Evolutionary conservation across 1,139 yeast species (phyloP), one percentile per base, ranked within the genome.

Genomic region (Zygosaccharomyces sapae): DNA sequence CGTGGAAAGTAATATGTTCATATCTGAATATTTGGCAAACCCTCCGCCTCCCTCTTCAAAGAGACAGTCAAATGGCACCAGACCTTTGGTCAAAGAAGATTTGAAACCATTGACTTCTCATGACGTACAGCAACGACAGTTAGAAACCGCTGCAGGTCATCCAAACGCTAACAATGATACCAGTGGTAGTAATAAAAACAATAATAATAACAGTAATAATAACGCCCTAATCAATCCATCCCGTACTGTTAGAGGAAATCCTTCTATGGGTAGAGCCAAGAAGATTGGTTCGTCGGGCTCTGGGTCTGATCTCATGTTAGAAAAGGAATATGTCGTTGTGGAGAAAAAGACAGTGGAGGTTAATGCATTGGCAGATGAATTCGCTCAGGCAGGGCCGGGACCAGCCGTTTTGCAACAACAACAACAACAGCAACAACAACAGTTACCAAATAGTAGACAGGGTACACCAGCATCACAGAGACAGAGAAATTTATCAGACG

Each of bases 271-370:
- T n/a, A 50, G 47, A 30, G 37, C 55, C 39, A 42, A 35, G 22
- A 46, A 40, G 34, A 33, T 40, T 10, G 44, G 39, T 20, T 37
- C 40, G 19, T 31, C 42, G 13, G 42, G 35, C 8, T 43, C 53
- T 8, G 52, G 51, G 22, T 53, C 55, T 10, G 62, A 56, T 36
- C 38, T 52, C 16, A 51, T 52, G 24, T 42, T 82, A 48, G 95
- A 86, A 56, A 81, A 79, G 54, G 97, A 89, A 59, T 92, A 92
- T 59, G 97, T 92, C 40, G 95, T 92, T 34, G 92, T 92, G 22
- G 97, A 92, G 65, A 90, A 89, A 66, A 77, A 95, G 45, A 88
- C 94, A 0, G 97, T 92, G 3, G 97, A 92, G 65, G 95, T 92
- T 7, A 92, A 92, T 69, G 94, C 96, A 1, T 73, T 92, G 48